A percentile compares a stretch with the other conserved stretches of the same genome.
Evolutionary conservation across 805 yeast species (phyloP).

Genomic region (Tetrapisispora phaffii): DNA sequence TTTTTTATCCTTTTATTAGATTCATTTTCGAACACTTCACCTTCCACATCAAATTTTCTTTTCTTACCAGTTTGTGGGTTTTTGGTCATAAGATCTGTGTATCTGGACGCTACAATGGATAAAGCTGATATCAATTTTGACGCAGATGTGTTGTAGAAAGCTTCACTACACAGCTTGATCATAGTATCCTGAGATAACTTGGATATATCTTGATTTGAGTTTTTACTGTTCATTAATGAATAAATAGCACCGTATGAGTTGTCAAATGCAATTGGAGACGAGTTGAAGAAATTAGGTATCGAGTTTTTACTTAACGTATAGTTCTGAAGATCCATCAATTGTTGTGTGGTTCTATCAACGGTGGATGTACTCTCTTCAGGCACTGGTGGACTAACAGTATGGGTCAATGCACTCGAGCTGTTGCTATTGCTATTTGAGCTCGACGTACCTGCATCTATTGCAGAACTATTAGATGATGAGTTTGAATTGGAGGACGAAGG

Average conservation of each 20-base stretch:
- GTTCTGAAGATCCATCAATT: slow-evolving; percentile 17
- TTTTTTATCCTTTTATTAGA: slow-evolving; percentile 1
- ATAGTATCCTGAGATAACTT: slow-evolving; percentile 56
- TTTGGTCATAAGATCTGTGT: slow-evolving; percentile 36
- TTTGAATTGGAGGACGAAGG: background rate
- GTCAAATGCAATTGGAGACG: slow-evolving; percentile 31
- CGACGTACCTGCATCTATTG: background rate
- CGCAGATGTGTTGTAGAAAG: slow-evolving; percentile 47
- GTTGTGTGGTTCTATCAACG: slow-evolving; percentile 7
- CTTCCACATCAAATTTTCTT: slow-evolving; percentile 17
- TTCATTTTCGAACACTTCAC: slow-evolving; percentile 7
- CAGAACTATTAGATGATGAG: background rate
- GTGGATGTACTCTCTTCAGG: slow-evolving; percentile 10
- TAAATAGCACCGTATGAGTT: slow-evolving; percentile 54
- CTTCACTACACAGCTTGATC: slow-evolving; percentile 54
- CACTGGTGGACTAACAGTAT: background rate
- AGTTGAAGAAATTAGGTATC: slow-evolving; percentile 24
- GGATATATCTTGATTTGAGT: slow-evolving; percentile 61
- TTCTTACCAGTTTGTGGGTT: slow-evolving; percentile 7
- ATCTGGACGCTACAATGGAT: slow-evolving; percentile 59
- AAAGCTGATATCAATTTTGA: slow-evolving; percentile 53
- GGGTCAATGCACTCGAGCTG: background rate
- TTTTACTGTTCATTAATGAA: slow-evolving; percentile 52
- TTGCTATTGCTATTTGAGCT: background rate
- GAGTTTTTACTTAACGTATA: slow-evolving; percentile 23